Percentiles rank a stretch among this genome's conserved stretches.
Conservation (phyloP, 176 grass and related monocot species). For the Stipa capillata region DNA sequence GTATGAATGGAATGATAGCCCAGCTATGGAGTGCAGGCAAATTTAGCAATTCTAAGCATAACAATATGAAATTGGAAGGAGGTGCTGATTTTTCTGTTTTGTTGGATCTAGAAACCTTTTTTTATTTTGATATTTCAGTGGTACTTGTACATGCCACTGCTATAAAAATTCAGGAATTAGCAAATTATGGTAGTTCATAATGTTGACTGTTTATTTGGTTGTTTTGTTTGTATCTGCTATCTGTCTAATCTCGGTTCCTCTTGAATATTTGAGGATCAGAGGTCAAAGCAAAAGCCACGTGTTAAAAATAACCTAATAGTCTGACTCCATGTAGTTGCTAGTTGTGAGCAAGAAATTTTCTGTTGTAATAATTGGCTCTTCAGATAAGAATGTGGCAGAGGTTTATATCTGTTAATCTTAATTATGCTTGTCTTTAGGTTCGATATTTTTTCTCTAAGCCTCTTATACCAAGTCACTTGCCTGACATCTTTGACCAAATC, state of each 20-base stretch:
- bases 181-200: too few relatives aligned
- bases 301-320: background rate
- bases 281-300: background rate
- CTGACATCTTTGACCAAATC: too few relatives aligned
- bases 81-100: too few relatives aligned
- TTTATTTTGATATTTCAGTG: background rate
- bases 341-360: background rate
- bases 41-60: background rate
- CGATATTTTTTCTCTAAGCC: background rate
- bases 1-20: too few relatives aligned
- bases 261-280: background rate
- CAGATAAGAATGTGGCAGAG: background rate
- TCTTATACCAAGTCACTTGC: slow-evolving; percentile 9
- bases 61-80: background rate
- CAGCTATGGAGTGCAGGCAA: too few relatives aligned
- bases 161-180: background rate
- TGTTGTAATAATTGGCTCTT: background rate
- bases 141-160: background rate
- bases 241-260: background rate
- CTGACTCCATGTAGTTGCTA: background rate
- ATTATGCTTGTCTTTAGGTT: background rate
- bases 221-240: background rate
- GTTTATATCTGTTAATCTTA: background rate
- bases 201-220: too few relatives aligned
- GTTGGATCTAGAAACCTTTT: background rate